Percentiles rank a stretch among this genome's conserved stretches.
Evolutionary conservation across 345 rosid genomes (phyloP).

Genomic region (Noccaea bulbosa): DNA sequence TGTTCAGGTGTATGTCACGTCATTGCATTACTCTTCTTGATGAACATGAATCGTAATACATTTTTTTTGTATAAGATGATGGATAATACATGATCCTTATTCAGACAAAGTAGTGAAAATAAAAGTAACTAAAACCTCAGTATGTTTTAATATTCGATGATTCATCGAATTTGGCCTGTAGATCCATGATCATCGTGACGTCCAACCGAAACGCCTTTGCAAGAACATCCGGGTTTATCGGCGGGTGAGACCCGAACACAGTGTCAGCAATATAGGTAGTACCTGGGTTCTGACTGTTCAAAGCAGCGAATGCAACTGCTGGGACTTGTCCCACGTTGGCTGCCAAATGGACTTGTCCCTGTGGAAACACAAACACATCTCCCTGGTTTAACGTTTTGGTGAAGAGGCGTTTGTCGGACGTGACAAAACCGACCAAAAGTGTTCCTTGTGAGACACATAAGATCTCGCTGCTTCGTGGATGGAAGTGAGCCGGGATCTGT

Average conservation of each 20-base stretch:
- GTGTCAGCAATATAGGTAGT: slow-evolving; percentile 1
- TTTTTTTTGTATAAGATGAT: not conserved
- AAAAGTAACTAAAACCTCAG: not conserved
- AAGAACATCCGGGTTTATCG: slow-evolving; percentile 3
- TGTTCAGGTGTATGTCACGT: too few species aligned
- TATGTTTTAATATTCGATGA: not conserved
- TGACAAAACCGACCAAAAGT: slow-evolving; percentile 18
- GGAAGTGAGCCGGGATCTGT: slow-evolving; percentile 33
- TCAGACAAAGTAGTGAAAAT: not conserved
- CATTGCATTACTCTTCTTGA: too few species aligned
- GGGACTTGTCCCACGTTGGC: not conserved
- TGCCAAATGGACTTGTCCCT: slow-evolving; percentile 31
- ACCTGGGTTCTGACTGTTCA: slow-evolving; percentile 33
- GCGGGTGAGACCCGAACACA: slow-evolving; percentile 23
- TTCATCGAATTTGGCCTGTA: slow-evolving; percentile 11
- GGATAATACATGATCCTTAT: not conserved
- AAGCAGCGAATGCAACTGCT: slow-evolving; percentile 17
- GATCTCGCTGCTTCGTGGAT: slow-evolving; percentile 42
- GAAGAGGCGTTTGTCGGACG: slow-evolving; percentile 14
- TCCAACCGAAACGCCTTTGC: slow-evolving; percentile 24
- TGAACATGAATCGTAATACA: too few species aligned
- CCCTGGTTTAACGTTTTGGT: not conserved
- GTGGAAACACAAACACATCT: slow-evolving; percentile 31
- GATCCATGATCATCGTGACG: not conserved
- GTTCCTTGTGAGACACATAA: slow-evolving; percentile 16